Evolutionary conservation across 1,284 basidiomycete species (phyloP).

Genomic region (Uromyces viciae-fabae): DNA sequence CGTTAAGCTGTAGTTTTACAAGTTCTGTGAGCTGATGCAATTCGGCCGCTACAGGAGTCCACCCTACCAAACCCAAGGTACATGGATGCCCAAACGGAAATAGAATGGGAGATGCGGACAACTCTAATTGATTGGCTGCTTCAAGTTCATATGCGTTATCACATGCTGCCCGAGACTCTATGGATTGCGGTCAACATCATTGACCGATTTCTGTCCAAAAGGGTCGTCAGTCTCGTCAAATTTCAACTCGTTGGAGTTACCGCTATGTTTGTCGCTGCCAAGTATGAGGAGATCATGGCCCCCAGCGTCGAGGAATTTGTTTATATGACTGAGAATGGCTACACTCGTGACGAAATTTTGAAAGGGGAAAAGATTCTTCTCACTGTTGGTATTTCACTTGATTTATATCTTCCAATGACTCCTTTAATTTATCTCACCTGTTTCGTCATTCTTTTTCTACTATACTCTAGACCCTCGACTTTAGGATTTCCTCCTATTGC

Average conservation of each 20-base stretch:
- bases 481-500: slow-evolving; percentile 93
- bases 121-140: slow-evolving; percentile 60
- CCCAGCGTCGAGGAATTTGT: slow-evolving; percentile 85
- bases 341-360: slow-evolving; percentile 88
- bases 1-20: background rate
- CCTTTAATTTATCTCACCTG: background rate
- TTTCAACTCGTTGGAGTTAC: slow-evolving; percentile 66
- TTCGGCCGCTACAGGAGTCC: slow-evolving; percentile 62
- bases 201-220: slow-evolving; percentile 64
- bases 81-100: slow-evolving; percentile 90
- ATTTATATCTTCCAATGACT: background rate
- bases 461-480: slow-evolving; percentile 70
- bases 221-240: slow-evolving; percentile 64
- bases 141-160: slow-evolving; percentile 65
- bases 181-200: slow-evolving; percentile 67
- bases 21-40: background rate
- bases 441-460: slow-evolving; percentile 30
- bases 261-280: slow-evolving; percentile 66
- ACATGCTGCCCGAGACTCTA: slow-evolving; percentile 66
- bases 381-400: slow-evolving; percentile 58
- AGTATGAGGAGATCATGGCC: slow-evolving; percentile 61
- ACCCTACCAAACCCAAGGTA: slow-evolving; percentile 91
- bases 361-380: slow-evolving; percentile 96
- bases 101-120: slow-evolving; percentile 68
- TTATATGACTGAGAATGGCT: slow-evolving; percentile 93